These are phyloP conservation scores for Gyrodon lividus DNA, from an alignment of 768 basidiomycete genomes.

Conservation along the genomic window DNA sequence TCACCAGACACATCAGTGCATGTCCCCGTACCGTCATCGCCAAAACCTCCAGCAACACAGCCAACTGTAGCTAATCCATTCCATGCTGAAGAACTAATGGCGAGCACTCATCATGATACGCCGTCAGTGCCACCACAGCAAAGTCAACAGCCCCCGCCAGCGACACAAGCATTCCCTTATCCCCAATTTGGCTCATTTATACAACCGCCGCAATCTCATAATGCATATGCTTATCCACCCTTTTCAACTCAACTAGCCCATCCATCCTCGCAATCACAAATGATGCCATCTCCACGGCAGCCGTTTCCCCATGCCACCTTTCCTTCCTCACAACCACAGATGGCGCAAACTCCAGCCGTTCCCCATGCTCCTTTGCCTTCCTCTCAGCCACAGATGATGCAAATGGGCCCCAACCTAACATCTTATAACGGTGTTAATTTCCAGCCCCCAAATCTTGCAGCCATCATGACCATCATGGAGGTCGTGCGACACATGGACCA, in stretches of 20 bases:
- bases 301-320: conserved; percentile 14
- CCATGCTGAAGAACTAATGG: conserved; percentile 3
- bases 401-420: conserved; percentile 9
- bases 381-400: conserved; percentile 16
- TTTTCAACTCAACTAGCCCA: conserved; percentile 17
- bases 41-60: background rate
- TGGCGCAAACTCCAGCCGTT: conserved; percentile 2
- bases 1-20: conserved; percentile 1
- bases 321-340: conserved; percentile 19
- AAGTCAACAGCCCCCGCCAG: conserved; percentile 4
- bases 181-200: conserved; percentile 10
- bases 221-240: conserved; percentile 10
- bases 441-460: conserved; percentile 22
- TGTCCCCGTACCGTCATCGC: background rate
- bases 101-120: background rate
- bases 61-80: background rate
- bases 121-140: background rate
- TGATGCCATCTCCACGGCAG: conserved; percentile 11
- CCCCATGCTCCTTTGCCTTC: conserved; percentile 14
- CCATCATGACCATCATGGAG: conserved; percentile 32
- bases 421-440: conserved; percentile 11
- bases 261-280: conserved; percentile 19
- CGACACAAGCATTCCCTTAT: conserved; percentile 11
- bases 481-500: conserved; percentile 31
- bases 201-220: conserved; percentile 22